Evolutionary conservation across 2,329 filamentous ascomycete species (phyloP), one percentile per base, ranked within the genome.

Genomic region (Fusarium multiceps): DNA sequence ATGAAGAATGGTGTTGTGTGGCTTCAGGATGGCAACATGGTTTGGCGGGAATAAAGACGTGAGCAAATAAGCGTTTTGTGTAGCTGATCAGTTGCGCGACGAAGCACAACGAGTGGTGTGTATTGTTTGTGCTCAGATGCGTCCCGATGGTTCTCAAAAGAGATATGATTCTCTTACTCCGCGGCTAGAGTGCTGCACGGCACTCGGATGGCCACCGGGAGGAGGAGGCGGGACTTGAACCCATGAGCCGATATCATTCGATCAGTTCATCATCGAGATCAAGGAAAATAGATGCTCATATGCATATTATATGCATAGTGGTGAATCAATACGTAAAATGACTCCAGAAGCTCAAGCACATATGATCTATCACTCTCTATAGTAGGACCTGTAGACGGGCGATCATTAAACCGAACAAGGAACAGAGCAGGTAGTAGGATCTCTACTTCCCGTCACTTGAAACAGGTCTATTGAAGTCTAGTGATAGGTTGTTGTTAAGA

Each of bases 11-110:
- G 25, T 30, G 28, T 34, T 13, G 37, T 32, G n/a, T 60, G 42
- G 14, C 41, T 65, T 37, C 14, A 27, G 18, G 20, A 61, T 27
- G 37, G 34, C 61, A 60, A 42, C 37, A 66, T 59, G n/a, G 27
- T 54, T 48, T 41, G n/a, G 1, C 34, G 34, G 49, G 49, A 42
- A 53, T 53, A 23, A 34, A 11, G 20, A 23, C 20, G 1, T 23
- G 47, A n/a, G 3, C 28, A 42, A 59, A 23, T 21, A 34, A 34
- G 34, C 13, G 21, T 58, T 21, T n/a, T 16, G 11, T 49, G 28
- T 32, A 16, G 12, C 9, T 16, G 14, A 3, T 23, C 34, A 12
- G 34, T 37, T 37, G 34, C 10, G 18, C 9, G 8, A 43, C 41
- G 25, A 23, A 7, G 20, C 14, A 43, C 21, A 43, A 43, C 5